Conservation (phyloP, 1,284 basidiomycete genomes). For the Termitomyces sp. region DNA sequence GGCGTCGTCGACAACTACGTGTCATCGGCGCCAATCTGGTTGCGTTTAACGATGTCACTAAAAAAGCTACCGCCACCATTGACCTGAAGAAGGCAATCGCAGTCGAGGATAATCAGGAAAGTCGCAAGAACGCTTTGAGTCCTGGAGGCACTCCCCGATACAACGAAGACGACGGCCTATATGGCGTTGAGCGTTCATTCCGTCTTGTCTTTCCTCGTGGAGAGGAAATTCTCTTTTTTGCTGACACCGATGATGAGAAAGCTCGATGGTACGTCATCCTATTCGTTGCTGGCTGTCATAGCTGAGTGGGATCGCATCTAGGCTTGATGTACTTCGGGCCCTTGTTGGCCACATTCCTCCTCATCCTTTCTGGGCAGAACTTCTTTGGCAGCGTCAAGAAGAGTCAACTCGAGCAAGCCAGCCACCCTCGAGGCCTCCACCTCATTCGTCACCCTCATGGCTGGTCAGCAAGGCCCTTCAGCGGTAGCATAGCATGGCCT, state of each 20-base stretch:
- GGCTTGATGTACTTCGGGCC: conserved; percentile 78
- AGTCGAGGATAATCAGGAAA: conserved; percentile 73
- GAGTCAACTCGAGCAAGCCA: conserved; percentile 34
- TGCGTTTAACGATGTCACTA: conserved; percentile 93
- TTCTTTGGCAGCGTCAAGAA: conserved; percentile 74
- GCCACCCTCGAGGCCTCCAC: conserved; percentile 17
- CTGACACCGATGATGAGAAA: conserved; percentile 89
- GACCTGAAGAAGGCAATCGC: conserved; percentile 81
- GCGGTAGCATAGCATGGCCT: conserved; percentile 9
- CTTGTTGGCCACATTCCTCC: conserved; percentile 84
- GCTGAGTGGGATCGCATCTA: conserved; percentile 26
- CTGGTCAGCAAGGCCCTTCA: conserved; percentile 12
- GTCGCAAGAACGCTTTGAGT: conserved; percentile 39
- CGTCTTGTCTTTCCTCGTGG: conserved; percentile 76
- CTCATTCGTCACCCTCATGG: conserved; percentile 18
- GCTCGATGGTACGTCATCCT: conserved; percentile 58
- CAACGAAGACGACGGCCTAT: conserved; percentile 69
- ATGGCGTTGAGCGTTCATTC: conserved; percentile 82
- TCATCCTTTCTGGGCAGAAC: conserved; percentile 87
- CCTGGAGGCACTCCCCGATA: conserved; percentile 39
- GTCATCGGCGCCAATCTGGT: conserved; percentile 84
- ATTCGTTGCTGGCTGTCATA: neutral
- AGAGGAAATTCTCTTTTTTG: conserved; percentile 85
- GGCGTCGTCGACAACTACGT: conserved; percentile 83
- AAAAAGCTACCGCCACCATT: conserved; percentile 85